Percentiles rank a stretch among this genome's conserved stretches.
phyloP scores from a whole-genome alignment of 768 basidiomycete species.

The Tricholoma furcatifolium region DNA sequence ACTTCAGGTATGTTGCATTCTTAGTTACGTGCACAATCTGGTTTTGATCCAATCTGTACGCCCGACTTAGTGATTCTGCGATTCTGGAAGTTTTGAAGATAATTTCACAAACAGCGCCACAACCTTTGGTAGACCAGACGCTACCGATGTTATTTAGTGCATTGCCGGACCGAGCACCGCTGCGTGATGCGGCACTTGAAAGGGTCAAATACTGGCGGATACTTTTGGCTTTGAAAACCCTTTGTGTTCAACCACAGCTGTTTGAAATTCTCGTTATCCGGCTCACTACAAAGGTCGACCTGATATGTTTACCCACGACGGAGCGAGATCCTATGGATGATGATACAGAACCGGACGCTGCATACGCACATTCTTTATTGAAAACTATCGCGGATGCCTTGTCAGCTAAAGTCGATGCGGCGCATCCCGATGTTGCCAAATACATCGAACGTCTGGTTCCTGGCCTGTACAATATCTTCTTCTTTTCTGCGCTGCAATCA shows the following conservation, averaged over 20 bases:
- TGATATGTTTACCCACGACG: conserved; percentile 46
- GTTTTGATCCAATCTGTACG: neutral
- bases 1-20: conserved; percentile 42
- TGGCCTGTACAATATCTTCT: conserved; percentile 62
- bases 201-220: conserved; percentile 68
- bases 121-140: conserved; percentile 67
- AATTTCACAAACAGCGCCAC: conserved; percentile 58
- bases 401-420: conserved; percentile 38
- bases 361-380: conserved; percentile 85
- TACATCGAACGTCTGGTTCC: conserved; percentile 79
- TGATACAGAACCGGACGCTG: conserved; percentile 63
- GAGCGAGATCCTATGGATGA: conserved; percentile 18
- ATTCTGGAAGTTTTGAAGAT: conserved; percentile 61
- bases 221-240: conserved; percentile 63
- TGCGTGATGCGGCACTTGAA: conserved; percentile 47
- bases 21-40: too few species aligned
- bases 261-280: conserved; percentile 84
- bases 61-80: conserved; percentile 44
- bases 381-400: conserved; percentile 66
- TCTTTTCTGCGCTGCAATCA: conserved; percentile 38
- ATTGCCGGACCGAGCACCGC: conserved; percentile 68
- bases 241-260: conserved; percentile 74
- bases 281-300: conserved; percentile 72
- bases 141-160: conserved; percentile 78
- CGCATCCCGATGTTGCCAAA: conserved; percentile 74